These are phyloP conservation scores for Pichia sp. DNA, from an alignment of 1,139 yeast genomes.

Conservation along the genomic window DNA sequence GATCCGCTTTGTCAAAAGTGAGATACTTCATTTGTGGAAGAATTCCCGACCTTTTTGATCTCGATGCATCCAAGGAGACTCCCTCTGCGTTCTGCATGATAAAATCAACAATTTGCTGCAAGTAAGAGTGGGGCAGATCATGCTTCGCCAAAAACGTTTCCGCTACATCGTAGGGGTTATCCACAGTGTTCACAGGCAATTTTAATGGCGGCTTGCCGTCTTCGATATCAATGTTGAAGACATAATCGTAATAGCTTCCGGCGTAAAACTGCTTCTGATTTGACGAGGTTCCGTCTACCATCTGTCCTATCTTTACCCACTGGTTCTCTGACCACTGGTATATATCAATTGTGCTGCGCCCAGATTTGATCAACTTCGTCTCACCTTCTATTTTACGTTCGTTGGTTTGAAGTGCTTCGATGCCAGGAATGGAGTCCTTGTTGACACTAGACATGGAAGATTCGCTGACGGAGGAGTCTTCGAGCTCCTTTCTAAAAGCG, in stretches of 20 bases:
- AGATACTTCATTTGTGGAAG: slow-evolving; percentile 51
- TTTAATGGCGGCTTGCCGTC: slow-evolving; percentile 91
- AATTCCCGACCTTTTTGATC: slow-evolving; percentile 25
- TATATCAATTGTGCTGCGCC: slow-evolving; percentile 69
- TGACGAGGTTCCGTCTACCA: slow-evolving; percentile 56
- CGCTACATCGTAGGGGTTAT: slow-evolving; percentile 82
- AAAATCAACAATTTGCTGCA: slow-evolving; percentile 80
- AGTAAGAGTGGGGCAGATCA: slow-evolving; percentile 67
- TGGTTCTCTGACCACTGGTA: slow-evolving; percentile 71
- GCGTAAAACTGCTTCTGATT: slow-evolving; percentile 55
- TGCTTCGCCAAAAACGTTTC: slow-evolving; percentile 71
- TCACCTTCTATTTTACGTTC: slow-evolving; percentile 75
- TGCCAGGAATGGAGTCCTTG: slow-evolving; percentile 65
- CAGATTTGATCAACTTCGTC: slow-evolving; percentile 67
- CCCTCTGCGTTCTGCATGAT: slow-evolving; percentile 74
- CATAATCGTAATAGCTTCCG: slow-evolving; percentile 81
- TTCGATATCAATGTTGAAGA: slow-evolving; percentile 89
- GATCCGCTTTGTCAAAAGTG: slow-evolving; percentile 44
- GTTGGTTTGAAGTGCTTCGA: slow-evolving; percentile 53
- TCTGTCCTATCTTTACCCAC: slow-evolving; percentile 92
- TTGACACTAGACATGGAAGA: slow-evolving; percentile 54
- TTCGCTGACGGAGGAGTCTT: slow-evolving; percentile 65
- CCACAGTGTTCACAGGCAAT: slow-evolving; percentile 77
- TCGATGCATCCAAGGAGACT: slow-evolving; percentile 37
- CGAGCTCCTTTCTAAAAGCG: slow-evolving; percentile 53